Evolutionary conservation across 2,329 filamentous ascomycete species (phyloP).

Genomic region (Rhytidhysteron rufulum): DNA sequence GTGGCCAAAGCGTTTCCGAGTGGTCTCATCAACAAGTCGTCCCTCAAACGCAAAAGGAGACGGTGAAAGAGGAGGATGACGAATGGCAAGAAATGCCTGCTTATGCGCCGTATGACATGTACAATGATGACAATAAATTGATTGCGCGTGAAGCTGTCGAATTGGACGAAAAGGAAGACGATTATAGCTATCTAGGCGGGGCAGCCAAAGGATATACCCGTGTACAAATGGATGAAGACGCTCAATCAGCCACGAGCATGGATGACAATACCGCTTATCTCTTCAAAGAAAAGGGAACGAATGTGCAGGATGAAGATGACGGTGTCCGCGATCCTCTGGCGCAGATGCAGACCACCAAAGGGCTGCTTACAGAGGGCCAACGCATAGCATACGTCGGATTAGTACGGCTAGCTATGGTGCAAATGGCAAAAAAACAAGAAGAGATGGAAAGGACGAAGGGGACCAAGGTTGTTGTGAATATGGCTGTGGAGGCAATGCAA

Average conservation of each 20-base stretch:
- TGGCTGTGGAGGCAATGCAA: slow-evolving; percentile 72
- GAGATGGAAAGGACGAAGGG: slow-evolving; percentile 58
- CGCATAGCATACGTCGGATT: slow-evolving; percentile 94
- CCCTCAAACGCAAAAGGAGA: slow-evolving; percentile 44
- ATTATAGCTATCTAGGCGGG: slow-evolving; percentile 75
- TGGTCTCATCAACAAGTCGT: slow-evolving; percentile 85
- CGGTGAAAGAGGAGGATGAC: slow-evolving; percentile 56
- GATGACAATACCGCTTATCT: slow-evolving; percentile 96
- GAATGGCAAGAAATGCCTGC: slow-evolving; percentile 98
- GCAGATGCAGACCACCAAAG: slow-evolving; percentile 94
- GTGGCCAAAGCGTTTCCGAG: slow-evolving; percentile 59
- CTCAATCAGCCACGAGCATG: slow-evolving; percentile 88
- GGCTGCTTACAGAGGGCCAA: slow-evolving; percentile 90
- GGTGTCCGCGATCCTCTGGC: slow-evolving; percentile 76
- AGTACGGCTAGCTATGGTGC: slow-evolving; percentile 73
- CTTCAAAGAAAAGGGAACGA: slow-evolving; percentile 70
- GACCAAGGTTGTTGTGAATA: slow-evolving; percentile 67
- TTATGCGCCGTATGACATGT: slow-evolving; percentile 88
- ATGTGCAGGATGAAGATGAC: slow-evolving; percentile 57
- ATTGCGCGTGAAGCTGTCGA: slow-evolving; percentile 75
- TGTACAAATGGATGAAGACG: slow-evolving; percentile 93
- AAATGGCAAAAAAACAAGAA: slow-evolving; percentile 69
- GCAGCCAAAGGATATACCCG: slow-evolving; percentile 94
- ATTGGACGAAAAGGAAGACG: slow-evolving; percentile 64
- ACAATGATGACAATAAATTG: slow-evolving; percentile 87